A percentile compares a stretch with the other conserved stretches of the same genome.
Evolutionary conservation across 495 filamentous ascomycete species (phyloP).

Genomic region (Xylaria palmicola): DNA sequence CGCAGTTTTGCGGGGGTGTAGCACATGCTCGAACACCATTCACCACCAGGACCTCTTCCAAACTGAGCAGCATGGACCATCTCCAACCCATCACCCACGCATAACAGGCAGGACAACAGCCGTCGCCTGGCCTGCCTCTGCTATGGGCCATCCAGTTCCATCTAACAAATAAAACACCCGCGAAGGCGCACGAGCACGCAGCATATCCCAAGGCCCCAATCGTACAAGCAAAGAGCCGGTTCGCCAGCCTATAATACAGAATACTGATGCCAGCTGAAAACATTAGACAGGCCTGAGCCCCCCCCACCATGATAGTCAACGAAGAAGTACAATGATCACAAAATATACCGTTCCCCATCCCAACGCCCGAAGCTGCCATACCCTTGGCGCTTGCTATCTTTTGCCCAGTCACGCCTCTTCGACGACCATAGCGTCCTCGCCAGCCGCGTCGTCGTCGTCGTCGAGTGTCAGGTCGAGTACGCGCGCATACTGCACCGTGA

Average conservation of each 20-base stretch:
- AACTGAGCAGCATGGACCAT: too few species aligned
- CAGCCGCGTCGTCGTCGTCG: slow-evolving; percentile 46
- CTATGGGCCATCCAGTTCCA: not conserved
- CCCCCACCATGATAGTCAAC: not conserved
- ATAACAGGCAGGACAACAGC: not conserved
- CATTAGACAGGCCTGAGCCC: not conserved
- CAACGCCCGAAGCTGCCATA: not conserved
- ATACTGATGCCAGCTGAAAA: not conserved
- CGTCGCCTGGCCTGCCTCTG: not conserved
- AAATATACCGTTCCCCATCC: not conserved
- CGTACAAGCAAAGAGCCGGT: slow-evolving; percentile 3
- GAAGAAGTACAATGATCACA: not conserved
- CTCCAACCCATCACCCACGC: too few species aligned
- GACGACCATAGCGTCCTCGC: slow-evolving; percentile 27
- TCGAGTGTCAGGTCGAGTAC: slow-evolving; percentile 65
- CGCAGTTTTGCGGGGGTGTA: too few species aligned
- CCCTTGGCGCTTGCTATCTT: not conserved
- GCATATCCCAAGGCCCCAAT: slow-evolving; percentile 2
- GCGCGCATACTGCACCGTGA: slow-evolving; percentile 87
- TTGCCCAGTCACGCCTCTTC: slow-evolving; percentile 20
- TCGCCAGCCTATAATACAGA: slow-evolving; percentile 3
- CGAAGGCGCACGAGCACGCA: not conserved
- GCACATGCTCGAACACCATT: too few species aligned
- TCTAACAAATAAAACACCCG: not conserved
- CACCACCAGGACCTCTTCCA: too few species aligned